Evolutionary conservation across 176 grass and related monocot genomes (phyloP).

Genomic region (bread wheat (Triticum aestivum)): DNA sequence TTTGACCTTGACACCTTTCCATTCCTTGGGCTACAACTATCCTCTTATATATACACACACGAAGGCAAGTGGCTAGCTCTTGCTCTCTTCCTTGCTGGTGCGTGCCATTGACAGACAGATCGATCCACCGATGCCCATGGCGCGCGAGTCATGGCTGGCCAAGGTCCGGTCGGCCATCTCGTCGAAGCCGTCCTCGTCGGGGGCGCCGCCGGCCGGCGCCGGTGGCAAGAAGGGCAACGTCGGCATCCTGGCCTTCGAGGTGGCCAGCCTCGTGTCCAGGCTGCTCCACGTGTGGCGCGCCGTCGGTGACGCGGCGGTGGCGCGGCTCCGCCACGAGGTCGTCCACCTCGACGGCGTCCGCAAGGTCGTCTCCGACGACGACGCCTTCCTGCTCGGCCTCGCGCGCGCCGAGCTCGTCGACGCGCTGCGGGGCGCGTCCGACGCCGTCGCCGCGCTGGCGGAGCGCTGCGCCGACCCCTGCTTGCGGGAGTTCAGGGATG

Average conservation of each 20-base stretch:
- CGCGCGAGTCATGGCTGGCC: slow-evolving; percentile 73
- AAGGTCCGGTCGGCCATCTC: slow-evolving; percentile 71
- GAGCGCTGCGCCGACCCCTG: slow-evolving; percentile 54
- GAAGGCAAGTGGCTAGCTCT: not conserved
- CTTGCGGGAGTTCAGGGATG: slow-evolving; percentile 42
- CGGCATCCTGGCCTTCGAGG: slow-evolving; percentile 82
- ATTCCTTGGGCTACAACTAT: not conserved
- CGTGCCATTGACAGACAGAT: not conserved
- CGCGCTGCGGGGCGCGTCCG: slow-evolving; percentile 45
- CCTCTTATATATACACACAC: slow-evolving; percentile 17
- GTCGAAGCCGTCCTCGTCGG: not conserved
- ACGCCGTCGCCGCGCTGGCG: slow-evolving; percentile 42
- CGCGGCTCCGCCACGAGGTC: slow-evolving; percentile 50
- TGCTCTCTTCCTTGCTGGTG: not conserved
- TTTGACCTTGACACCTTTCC: not conserved
- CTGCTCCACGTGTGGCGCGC: slow-evolving; percentile 66
- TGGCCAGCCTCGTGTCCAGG: slow-evolving; percentile 69
- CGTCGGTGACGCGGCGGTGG: slow-evolving; percentile 57
- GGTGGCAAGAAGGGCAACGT: slow-evolving; percentile 22
- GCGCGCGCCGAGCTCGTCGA: slow-evolving; percentile 76
- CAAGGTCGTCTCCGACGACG: slow-evolving; percentile 80
- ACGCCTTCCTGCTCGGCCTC: slow-evolving; percentile 58
- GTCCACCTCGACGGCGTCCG: slow-evolving; percentile 55
- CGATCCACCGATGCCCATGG: slow-evolving; percentile 38
- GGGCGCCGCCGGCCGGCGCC: not conserved